Percentiles rank a stretch among this genome's conserved stretches.
Evolutionary conservation across 306 rosid genomes (phyloP).

Genomic region (Astragalus glycyphyllos): DNA sequence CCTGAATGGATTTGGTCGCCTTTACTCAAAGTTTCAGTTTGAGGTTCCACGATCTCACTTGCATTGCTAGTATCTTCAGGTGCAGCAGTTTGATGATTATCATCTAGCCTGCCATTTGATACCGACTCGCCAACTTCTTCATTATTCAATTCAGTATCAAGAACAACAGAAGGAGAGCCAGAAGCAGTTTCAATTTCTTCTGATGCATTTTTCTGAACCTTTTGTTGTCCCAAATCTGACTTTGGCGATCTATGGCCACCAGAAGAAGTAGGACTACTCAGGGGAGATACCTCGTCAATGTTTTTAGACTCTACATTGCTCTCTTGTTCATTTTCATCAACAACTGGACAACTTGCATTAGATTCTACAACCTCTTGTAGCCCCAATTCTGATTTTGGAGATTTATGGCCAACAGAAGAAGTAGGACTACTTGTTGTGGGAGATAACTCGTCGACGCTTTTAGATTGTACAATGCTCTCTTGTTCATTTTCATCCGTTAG

Average conservation of each 20-base stretch:
- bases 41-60: slow-evolving; percentile 50
- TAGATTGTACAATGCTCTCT: slow-evolving; percentile 36
- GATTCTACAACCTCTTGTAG: slow-evolving; percentile 1
- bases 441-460: slow-evolving; percentile 33
- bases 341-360: slow-evolving; percentile 34
- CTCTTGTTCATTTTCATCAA: slow-evolving; percentile 47
- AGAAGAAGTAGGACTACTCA: slow-evolving; percentile 44
- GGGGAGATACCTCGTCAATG: slow-evolving; percentile 44
- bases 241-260: slow-evolving; percentile 42
- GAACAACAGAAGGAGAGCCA: slow-evolving; percentile 43
- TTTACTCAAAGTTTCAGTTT: slow-evolving; percentile 48
- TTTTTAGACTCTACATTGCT: slow-evolving; percentile 39
- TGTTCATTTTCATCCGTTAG: slow-evolving; percentile 45
- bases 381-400: too few species aligned
- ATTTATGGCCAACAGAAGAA: too few species aligned
- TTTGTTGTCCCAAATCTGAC: slow-evolving; percentile 42
- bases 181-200: slow-evolving; percentile 43
- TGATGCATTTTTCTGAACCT: slow-evolving; percentile 45
- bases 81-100: slow-evolving; percentile 40
- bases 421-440: too few species aligned
- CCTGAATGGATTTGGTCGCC: slow-evolving; percentile 49
- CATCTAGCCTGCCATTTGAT: slow-evolving; percentile 44
- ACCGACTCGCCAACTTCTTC: slow-evolving; percentile 39
- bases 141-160: slow-evolving; percentile 42
- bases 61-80: slow-evolving; percentile 44